A percentile compares a stretch with the other conserved stretches of the same genome.
Conservation (phyloP, 345 rosid species). For the Hypericum perforatum region DNA sequence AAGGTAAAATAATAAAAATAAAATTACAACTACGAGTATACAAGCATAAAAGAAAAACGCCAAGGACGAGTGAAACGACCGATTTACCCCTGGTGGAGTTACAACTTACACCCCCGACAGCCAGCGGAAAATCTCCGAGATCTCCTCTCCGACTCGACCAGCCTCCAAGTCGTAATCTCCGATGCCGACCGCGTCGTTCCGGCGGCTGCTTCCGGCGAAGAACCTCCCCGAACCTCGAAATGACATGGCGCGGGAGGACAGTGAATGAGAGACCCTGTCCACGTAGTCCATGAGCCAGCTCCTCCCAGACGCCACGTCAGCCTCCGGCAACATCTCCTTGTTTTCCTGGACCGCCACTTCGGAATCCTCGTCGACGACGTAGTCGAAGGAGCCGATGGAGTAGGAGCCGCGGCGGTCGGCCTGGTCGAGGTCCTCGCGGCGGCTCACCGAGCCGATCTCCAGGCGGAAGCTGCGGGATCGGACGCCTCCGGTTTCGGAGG, state of each 20-base stretch:
- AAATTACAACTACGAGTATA: neutral
- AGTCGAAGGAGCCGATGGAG: conserved; percentile 80
- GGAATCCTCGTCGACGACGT: conserved; percentile 44
- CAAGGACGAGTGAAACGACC: conserved; percentile 22
- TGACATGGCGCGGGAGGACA: conserved; percentile 63
- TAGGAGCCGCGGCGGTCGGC: conserved; percentile 39
- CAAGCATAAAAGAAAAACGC: neutral
- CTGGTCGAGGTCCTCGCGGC: conserved; percentile 18
- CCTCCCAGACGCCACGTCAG: conserved; percentile 51
- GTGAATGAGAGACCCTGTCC: conserved; percentile 55
- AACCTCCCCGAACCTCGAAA: conserved; percentile 74
- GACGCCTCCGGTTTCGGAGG: neutral
- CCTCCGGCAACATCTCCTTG: conserved; percentile 36
- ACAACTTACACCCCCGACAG: conserved; percentile 55
- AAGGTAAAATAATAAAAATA: neutral
- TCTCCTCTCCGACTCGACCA: conserved; percentile 65
- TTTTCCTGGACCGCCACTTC: too few species aligned
- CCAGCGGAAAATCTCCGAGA: conserved; percentile 87
- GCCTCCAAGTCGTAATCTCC: conserved; percentile 62
- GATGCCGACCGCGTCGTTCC: conserved; percentile 34
- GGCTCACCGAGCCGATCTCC: conserved; percentile 88
- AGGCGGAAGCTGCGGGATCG: conserved; percentile 55
- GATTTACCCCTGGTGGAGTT: conserved; percentile 14
- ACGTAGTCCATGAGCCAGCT: conserved; percentile 82
- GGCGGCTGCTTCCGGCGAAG: conserved; percentile 72